Evolutionary conservation across 352 stramenopile species (phyloP), one percentile per base, ranked within the genome.

Genomic region (Pythium grandisporangium): DNA sequence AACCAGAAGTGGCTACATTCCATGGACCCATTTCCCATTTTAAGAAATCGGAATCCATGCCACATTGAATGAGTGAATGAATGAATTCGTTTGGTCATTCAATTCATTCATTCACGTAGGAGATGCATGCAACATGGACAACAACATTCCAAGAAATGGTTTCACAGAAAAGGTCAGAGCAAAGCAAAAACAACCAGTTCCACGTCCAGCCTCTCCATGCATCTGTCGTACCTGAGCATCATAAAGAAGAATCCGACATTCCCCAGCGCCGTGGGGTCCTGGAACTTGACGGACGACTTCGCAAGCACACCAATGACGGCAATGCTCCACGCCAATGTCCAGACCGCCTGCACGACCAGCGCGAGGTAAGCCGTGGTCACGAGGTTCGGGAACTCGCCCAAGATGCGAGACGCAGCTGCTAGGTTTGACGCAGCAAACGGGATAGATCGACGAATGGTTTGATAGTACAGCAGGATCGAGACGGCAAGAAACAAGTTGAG

Each of bases 161-260:
- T n/a, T n/a, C n/a, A n/a, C n/a, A n/a, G n/a, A n/a, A n/a, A n/a
- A n/a, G n/a, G n/a, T n/a, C n/a, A n/a, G n/a, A n/a, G n/a, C n/a
- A n/a, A n/a, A n/a, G n/a, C n/a, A n/a, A n/a, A n/a, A n/a, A n/a
- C n/a, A n/a, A n/a, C n/a, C n/a, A n/a, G n/a, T n/a, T n/a, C n/a
- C n/a, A n/a, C n/a, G n/a, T n/a, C n/a, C n/a, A n/a, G n/a, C n/a
- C n/a, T n/a, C n/a, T n/a, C n/a, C n/a, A n/a, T n/a, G n/a, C n/a
- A n/a, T n/a, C n/a, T n/a, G n/a, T n/a, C n/a, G n/a, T 55, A 91
- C 80, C 80, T 93, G 10, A 93, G 55, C 16, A 93, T 56, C 58
- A 93, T 81, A 45, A 91, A 84, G 56, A 93, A 92, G 37, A 90
- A 84, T 37, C 60, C 70, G 12, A 68, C 55, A 43, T 92, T 88